These are phyloP conservation scores for Recurvomyces mirabilis DNA, from an alignment of 495 filamentous ascomycete genomes.

Conservation along the genomic window DNA sequence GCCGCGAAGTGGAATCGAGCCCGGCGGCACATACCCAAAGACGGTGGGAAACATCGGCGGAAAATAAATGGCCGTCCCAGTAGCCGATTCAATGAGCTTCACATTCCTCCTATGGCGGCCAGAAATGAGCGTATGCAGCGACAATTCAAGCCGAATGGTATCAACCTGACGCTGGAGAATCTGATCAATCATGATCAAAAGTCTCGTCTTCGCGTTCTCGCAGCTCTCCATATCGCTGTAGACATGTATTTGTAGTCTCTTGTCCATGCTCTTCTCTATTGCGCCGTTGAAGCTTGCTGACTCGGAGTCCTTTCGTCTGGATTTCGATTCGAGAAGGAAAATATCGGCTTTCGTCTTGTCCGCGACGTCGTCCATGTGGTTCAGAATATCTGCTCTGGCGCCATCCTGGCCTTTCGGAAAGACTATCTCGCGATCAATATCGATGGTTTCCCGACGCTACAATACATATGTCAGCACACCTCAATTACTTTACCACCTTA, in stretches of 20 bases:
- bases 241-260: slow-evolving; percentile 79
- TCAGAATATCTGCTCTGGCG: slow-evolving; percentile 59
- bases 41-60: slow-evolving; percentile 83
- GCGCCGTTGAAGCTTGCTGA: slow-evolving; percentile 53
- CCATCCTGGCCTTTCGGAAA: slow-evolving; percentile 57
- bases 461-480: slow-evolving; percentile 17
- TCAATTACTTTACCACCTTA: too few species aligned
- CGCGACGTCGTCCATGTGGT: slow-evolving; percentile 73
- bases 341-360: slow-evolving; percentile 87
- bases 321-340: slow-evolving; percentile 78
- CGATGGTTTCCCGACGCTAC: slow-evolving; percentile 83
- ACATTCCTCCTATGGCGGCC: slow-evolving; percentile 91
- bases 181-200: slow-evolving; percentile 94
- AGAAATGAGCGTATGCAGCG: slow-evolving; percentile 80
- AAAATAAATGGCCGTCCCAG: slow-evolving; percentile 94
- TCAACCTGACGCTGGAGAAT: slow-evolving; percentile 78
- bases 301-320: slow-evolving; percentile 33
- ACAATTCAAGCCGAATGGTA: slow-evolving; percentile 67
- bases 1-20: slow-evolving; percentile 58
- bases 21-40: slow-evolving; percentile 75
- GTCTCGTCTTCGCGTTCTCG: slow-evolving; percentile 91
- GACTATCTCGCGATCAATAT: slow-evolving; percentile 81
- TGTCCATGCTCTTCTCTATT: slow-evolving; percentile 56
- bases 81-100: slow-evolving; percentile 87
- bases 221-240: slow-evolving; percentile 91